A percentile compares a stretch with the other conserved stretches of the same genome.
Evolutionary conservation across 768 basidiomycete species (phyloP).

Genomic region (Leccinum obscurum): DNA sequence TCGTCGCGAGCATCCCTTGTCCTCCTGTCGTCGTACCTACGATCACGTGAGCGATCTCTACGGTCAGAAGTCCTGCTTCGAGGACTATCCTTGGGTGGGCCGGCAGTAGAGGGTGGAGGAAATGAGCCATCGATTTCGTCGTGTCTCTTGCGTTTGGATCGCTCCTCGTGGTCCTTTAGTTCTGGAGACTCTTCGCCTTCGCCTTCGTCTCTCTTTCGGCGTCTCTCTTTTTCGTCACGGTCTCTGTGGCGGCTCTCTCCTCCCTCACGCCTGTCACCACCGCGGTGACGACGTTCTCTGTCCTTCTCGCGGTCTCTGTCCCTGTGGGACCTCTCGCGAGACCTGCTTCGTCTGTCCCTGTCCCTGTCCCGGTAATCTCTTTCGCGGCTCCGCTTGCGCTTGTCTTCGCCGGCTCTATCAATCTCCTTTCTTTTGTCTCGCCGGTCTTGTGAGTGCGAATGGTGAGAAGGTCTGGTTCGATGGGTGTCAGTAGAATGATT

Average conservation of each 20-base stretch:
- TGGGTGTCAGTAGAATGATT: conserved; percentile 78
- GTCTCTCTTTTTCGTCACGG: conserved; percentile 50
- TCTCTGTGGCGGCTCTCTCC: conserved; percentile 57
- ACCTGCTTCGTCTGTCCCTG: conserved; percentile 45
- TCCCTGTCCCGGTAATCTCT: conserved; percentile 50
- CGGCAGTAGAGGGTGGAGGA: conserved; percentile 37
- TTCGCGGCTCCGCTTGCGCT: conserved; percentile 64
- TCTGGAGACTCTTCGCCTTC: conserved; percentile 54
- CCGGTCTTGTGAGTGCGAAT: conserved; percentile 65
- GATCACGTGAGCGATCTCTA: conserved; percentile 54
- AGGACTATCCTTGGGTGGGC: conserved; percentile 48
- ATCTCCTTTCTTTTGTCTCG: conserved; percentile 45
- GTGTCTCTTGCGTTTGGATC: conserved; percentile 64
- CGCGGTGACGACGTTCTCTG: conserved; percentile 45
- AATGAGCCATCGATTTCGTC: conserved; percentile 53
- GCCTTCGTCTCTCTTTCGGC: conserved; percentile 70
- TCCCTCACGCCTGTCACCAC: conserved; percentile 46
- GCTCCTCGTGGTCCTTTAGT: conserved; percentile 48
- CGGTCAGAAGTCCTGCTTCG: conserved; percentile 44
- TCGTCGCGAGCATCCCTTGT: conserved; percentile 55
- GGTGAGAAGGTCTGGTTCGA: conserved; percentile 69
- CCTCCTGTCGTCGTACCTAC: conserved; percentile 52
- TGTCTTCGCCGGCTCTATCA: conserved; percentile 58
- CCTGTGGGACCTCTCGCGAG: conserved; percentile 49
- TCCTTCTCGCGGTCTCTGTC: conserved; percentile 36